These are phyloP conservation scores for Nakazawaea wyomingensis DNA, from an alignment of 805 yeast species.

Conservation along the genomic window DNA sequence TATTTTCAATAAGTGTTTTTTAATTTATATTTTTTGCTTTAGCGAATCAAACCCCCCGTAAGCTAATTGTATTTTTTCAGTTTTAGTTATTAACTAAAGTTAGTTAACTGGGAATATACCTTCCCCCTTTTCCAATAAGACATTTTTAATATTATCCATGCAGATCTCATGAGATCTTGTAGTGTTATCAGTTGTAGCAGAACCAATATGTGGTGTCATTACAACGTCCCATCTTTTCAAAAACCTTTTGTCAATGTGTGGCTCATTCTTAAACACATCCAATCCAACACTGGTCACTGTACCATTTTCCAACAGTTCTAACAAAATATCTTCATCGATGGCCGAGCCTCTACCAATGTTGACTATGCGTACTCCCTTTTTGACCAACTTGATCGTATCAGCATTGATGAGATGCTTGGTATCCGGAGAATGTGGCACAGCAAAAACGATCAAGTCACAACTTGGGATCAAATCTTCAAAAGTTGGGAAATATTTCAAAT, in stretches of 20 bases:
- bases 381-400: conserved; percentile 31
- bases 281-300: conserved; percentile 50
- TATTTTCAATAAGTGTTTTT: no score
- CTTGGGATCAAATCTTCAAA: conserved; percentile 29
- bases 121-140: conserved; percentile 26
- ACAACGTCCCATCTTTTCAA: conserved; percentile 35
- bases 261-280: conserved; percentile 59
- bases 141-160: conserved; percentile 37
- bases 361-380: conserved; percentile 40
- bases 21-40: no score
- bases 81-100: no score
- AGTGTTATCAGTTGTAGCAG: conserved; percentile 45
- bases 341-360: conserved; percentile 59
- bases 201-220: conserved; percentile 60
- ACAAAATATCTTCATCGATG: conserved; percentile 46
- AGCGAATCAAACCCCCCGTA: no score
- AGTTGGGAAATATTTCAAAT: conserved; percentile 30
- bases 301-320: conserved; percentile 38
- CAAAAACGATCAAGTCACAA: conserved; percentile 49
- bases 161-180: conserved; percentile 39
- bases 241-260: conserved; percentile 28
- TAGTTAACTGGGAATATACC: conserved; percentile 25
- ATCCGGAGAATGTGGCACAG: conserved; percentile 51
- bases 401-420: conserved; percentile 45
- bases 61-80: no score